These are phyloP conservation scores for Tylopilus sp. DNA, from an alignment of 768 basidiomycete species.

Conservation along the genomic window DNA sequence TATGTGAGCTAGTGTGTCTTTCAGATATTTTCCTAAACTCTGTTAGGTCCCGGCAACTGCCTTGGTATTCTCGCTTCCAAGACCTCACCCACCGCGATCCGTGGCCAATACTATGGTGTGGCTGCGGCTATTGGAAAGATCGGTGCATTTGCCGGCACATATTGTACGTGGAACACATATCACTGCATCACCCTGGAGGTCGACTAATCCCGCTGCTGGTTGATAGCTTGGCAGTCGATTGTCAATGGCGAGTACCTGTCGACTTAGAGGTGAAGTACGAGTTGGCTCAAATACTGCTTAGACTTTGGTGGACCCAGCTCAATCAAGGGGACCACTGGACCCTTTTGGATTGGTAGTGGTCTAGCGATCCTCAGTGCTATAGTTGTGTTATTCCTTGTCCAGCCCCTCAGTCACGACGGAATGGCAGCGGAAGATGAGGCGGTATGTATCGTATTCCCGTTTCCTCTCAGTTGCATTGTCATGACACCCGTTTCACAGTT, in stretches of 20 bases:
- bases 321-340: conserved; percentile 69
- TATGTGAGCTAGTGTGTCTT: conserved; percentile 19
- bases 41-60: conserved; percentile 74
- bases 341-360: conserved; percentile 86
- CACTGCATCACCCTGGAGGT: neutral
- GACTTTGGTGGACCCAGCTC: conserved; percentile 58
- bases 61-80: conserved; percentile 85
- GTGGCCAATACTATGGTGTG: conserved; percentile 82
- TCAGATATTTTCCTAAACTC: neutral
- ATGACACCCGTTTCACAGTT: conserved; percentile 44
- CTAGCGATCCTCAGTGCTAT: conserved; percentile 78
- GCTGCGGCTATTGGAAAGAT: conserved; percentile 86
- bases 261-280: neutral
- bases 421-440: conserved; percentile 73
- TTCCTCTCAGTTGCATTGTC: neutral
- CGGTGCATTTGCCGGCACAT: conserved; percentile 81
- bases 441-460: conserved; percentile 36
- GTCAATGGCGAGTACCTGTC: conserved; percentile 45
- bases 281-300: conserved; percentile 1
- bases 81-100: conserved; percentile 78
- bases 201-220: conserved; percentile 1
- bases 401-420: conserved; percentile 70
- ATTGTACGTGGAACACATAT: conserved; percentile 46
- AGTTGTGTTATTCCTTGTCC: conserved; percentile 69
- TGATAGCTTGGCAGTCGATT: conserved; percentile 61